Percentiles rank a stretch among this genome's conserved stretches.
phyloP scores from a whole-genome alignment of 1,139 yeast species.

The Blastobotrys petasosporus region DNA sequence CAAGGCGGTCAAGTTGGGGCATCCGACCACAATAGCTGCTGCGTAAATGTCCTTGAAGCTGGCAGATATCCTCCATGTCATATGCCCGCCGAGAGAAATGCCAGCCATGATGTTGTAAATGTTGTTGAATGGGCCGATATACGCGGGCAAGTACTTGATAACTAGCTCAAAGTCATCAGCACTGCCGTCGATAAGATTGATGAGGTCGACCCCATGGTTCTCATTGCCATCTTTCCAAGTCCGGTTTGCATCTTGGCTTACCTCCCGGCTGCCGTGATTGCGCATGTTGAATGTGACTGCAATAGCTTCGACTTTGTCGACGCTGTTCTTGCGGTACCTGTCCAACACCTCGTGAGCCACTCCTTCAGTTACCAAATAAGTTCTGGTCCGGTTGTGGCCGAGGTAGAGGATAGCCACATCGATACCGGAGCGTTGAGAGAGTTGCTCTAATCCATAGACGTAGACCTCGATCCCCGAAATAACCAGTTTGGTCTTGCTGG shows the following conservation, averaged over 20 bases:
- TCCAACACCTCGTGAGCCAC: constrained; percentile 22
- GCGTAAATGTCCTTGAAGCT: constrained; percentile 34
- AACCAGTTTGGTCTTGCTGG: constrained; percentile 16
- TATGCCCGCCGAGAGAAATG: constrained; percentile 57
- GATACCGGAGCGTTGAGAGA: constrained; percentile 13
- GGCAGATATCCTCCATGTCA: constrained; percentile 38
- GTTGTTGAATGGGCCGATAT: constrained; percentile 32
- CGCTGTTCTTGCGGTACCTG: constrained; percentile 11
- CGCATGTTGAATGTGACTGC: constrained; percentile 52
- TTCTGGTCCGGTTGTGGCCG: constrained; percentile 25
- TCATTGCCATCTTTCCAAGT: constrained; percentile 46
- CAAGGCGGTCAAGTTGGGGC: constrained; percentile 31
- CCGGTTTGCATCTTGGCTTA: constrained; percentile 36
- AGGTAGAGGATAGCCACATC: constrained; percentile 22
- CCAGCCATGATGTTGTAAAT: constrained; percentile 45
- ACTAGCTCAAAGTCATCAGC: constrained; percentile 45
- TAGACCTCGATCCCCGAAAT: constrained; percentile 27
- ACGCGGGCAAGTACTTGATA: constrained; percentile 45
- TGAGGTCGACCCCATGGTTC: constrained; percentile 50
- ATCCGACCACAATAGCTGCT: constrained; percentile 46
- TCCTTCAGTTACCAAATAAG: constrained; percentile 19
- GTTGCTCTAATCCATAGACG: constrained; percentile 25
- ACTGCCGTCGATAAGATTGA: constrained; percentile 46
- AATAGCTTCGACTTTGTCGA: constrained; percentile 21
- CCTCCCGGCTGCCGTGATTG: constrained; percentile 51